Evolutionary conservation across 352 stramenopile species (phyloP), one percentile per base, ranked within the genome.

Genomic region (Pythium dissotocum): DNA sequence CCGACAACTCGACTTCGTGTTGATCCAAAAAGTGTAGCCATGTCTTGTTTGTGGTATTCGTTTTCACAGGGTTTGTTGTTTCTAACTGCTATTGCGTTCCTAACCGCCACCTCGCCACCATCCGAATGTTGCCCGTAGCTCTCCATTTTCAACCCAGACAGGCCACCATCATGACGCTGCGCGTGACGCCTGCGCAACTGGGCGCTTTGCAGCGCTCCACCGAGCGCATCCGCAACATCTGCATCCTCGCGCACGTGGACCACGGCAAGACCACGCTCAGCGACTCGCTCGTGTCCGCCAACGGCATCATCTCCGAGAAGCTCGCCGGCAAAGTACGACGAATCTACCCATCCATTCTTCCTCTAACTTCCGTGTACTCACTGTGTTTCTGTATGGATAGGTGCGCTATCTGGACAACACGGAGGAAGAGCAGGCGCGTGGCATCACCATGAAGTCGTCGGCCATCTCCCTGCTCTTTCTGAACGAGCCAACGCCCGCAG

Each of bases 371-470:
- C 24, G 30, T 6, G 30, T 8, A 12, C 30, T 21, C 42, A 40
- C 56, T 26, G 7, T 30, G 35, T 24, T 53, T 30, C 21, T 53
- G 4, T 24, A 4, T 53, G 6, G 12, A 54, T 65, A 93, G 83
- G 83, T 95, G n/a, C 93, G 97, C 2, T 99, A 97, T 72, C 79
- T 99, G 58, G 97, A 99, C 79, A 98, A 92, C 69, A 93, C 93
- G 38, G 90, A 97, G 67, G 92, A 98, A 60, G 93, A 98, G 72
- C 97, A 98, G 79, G 80, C 91, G 21, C 88, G 97, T 44, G 97
- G 97, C 53, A 99, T 99, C 72, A 99, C 97, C 3, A 99, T 99
- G 95, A 97, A 98, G 75, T 93, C 90, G 38, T 98, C 90, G 40
- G 94, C 95, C 49, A 99, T 99, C 80, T 98, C 94, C 46, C 77